Conservation (phyloP, 2,329 filamentous ascomycete species). For the Fusarium tuaranense region DNA sequence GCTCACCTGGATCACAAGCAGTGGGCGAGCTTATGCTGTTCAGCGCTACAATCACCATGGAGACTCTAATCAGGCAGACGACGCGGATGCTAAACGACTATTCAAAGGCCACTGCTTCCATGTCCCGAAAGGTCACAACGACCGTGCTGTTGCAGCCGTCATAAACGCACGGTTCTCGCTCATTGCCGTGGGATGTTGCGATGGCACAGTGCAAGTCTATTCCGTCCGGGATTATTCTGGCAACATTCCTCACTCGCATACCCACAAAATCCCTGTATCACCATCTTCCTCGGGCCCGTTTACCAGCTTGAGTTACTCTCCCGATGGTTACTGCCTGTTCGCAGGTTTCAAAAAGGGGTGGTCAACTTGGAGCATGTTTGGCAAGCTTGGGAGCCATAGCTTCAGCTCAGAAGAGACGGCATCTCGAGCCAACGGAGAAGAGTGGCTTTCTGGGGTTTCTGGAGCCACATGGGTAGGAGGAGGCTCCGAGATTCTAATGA, state of each 20-base stretch:
- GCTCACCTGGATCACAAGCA: slow-evolving; percentile 89
- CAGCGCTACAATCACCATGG: slow-evolving; percentile 70
- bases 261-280: slow-evolving; percentile 77
- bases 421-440: slow-evolving; percentile 76
- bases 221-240: slow-evolving; percentile 92
- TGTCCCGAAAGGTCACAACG: slow-evolving; percentile 68
- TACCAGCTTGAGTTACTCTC: slow-evolving; percentile 85
- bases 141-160: slow-evolving; percentile 77
- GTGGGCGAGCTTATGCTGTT: slow-evolving; percentile 90
- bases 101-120: slow-evolving; percentile 96
- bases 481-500: slow-evolving; percentile 85
- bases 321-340: slow-evolving; percentile 96
- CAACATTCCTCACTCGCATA: slow-evolving; percentile 90
- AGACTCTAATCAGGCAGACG: slow-evolving; percentile 54
- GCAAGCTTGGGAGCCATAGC: slow-evolving; percentile 87
- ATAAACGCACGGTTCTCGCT: slow-evolving; percentile 97
- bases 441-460: slow-evolving; percentile 84
- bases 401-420: slow-evolving; percentile 78
- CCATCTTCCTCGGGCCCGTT: slow-evolving; percentile 75
- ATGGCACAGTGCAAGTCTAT: slow-evolving; percentile 88
- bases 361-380: slow-evolving; percentile 98
- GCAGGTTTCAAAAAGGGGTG: slow-evolving; percentile 93
- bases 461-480: slow-evolving; percentile 89
- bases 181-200: slow-evolving; percentile 84
- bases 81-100: slow-evolving; percentile 70